phyloP scores from a whole-genome alignment of 2,329 filamentous ascomycete genomes.

The Penicillium digitatum region DNA sequence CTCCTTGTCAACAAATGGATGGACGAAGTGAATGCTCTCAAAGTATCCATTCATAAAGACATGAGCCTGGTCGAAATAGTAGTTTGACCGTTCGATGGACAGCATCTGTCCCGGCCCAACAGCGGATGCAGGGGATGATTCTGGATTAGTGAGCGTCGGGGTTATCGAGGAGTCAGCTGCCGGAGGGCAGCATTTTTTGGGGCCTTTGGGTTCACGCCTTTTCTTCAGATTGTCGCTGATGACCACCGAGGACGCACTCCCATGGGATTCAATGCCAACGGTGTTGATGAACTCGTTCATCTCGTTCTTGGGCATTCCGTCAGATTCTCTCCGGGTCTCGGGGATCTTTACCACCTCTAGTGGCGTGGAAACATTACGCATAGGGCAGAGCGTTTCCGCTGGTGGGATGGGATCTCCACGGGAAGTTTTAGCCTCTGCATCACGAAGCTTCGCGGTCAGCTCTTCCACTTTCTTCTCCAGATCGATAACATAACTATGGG shows the following conservation, averaged over 20 bases:
- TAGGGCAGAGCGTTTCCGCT: slow-evolving; percentile 23
- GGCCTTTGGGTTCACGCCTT: slow-evolving; percentile 22
- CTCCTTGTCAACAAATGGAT: slow-evolving; percentile 48
- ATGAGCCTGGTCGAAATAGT: slow-evolving; percentile 45
- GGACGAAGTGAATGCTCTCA: slow-evolving; percentile 48
- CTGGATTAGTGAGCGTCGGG: slow-evolving; percentile 47
- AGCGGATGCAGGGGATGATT: slow-evolving; percentile 36
- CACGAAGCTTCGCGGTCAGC: slow-evolving; percentile 26
- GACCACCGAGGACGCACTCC: slow-evolving; percentile 47
- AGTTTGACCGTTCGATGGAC: slow-evolving; percentile 30
- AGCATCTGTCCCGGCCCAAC: slow-evolving; percentile 20
- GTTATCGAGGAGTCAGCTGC: slow-evolving; percentile 39
- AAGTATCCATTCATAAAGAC: slow-evolving; percentile 49
- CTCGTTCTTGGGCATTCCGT: slow-evolving; percentile 35
- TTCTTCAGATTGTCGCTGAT: slow-evolving; percentile 44
- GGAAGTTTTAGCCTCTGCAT: slow-evolving; percentile 21
- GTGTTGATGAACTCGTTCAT: slow-evolving; percentile 47
- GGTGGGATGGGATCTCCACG: slow-evolving; percentile 3
- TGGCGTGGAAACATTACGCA: slow-evolving; percentile 22
- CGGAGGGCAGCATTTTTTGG: slow-evolving; percentile 12
- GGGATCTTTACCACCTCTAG: slow-evolving; percentile 13
- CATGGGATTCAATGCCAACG: slow-evolving; percentile 48
- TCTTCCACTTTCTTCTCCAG: slow-evolving; percentile 36
- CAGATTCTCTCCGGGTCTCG: slow-evolving; percentile 22
- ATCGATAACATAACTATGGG: slow-evolving; percentile 34